A percentile compares a stretch with the other conserved stretches of the same genome.
phyloP scores from a whole-genome alignment of 768 basidiomycete genomes.

The Kwoniella pini region DNA sequence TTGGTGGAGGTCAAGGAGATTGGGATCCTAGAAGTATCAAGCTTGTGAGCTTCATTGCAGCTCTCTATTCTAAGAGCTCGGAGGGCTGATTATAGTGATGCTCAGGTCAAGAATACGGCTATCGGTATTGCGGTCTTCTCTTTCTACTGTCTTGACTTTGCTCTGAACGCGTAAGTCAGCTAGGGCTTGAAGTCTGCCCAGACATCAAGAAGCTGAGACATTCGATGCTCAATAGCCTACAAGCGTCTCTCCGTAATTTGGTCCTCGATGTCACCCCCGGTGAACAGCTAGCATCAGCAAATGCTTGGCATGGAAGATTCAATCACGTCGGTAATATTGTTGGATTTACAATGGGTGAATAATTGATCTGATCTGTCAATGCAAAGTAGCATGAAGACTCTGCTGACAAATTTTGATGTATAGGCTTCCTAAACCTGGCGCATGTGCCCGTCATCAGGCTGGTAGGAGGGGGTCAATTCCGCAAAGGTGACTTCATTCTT shows the following conservation, averaged over 20 bases:
- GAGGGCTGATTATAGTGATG: background rate
- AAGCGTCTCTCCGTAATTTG: conserved; percentile 90
- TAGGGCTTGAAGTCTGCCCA: background rate
- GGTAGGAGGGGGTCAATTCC: conserved; percentile 88
- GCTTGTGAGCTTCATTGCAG: conserved; percentile 58
- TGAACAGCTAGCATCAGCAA: conserved; percentile 84
- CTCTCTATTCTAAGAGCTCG: background rate
- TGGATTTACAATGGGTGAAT: conserved; percentile 84
- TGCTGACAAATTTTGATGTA: background rate
- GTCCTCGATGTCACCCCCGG: conserved; percentile 86
- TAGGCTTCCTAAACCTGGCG: conserved; percentile 85
- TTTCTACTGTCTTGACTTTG: conserved; percentile 94
- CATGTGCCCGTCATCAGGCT: conserved; percentile 73
- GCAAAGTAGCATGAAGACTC: background rate
- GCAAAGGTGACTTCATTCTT: conserved; percentile 60
- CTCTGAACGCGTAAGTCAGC: conserved; percentile 72
- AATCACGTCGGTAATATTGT: conserved; percentile 95
- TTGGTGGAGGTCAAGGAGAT: conserved; percentile 74
- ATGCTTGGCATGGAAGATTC: conserved; percentile 98
- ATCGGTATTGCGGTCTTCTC: conserved; percentile 83
- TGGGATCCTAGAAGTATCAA: conserved; percentile 77
- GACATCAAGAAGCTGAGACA: conserved; percentile 1
- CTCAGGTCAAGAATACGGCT: conserved; percentile 67
- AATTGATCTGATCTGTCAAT: background rate
- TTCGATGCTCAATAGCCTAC: conserved; percentile 25